Base-by-base conservation (phyloP, 768 basidiomycete species). In the Lactarius sanguifluus region DNA sequence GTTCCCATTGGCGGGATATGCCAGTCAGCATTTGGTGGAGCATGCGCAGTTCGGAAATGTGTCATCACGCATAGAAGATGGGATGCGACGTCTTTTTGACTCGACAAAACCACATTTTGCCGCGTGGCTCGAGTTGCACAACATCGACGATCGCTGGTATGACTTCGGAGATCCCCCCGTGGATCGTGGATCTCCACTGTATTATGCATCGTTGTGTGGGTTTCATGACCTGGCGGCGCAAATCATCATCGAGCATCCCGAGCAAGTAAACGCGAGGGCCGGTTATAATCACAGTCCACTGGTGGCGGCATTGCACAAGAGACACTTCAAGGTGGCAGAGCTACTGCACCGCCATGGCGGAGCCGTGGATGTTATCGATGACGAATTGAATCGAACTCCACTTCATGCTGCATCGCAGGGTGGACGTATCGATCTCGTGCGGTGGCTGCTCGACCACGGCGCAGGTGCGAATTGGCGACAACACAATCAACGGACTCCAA, bases 151-250 rank as follows among this genome's bases (percentile, higher is more conserved):
- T 23, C 0, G 1, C 5, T 50, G 47, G 47, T 0, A 0, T 23
- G 0, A 15, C 0, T 25, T 23, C 47, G 12, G 10, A 13, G 2
- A 50, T 23, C 3, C 0, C 2, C 4, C 3, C 12, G 5, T 1
- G 0, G 1, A 5, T 23, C n/a, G 10, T 47, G 47, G 47, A 23
- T 23, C 47, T 47, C 47, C 47, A 13, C 47, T 47, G 12, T 47
- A 47, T 23, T 47, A 47, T 5, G 47, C 23, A 0, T 50, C 47
- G 5, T 25, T 50, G 1, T 50, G 23, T 1, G 47, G 47, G 13
- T 25, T 50, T 50, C 23, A 2, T 50, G 13, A 23, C 47, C 23
- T 50, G 23, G 47, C 13, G 6, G 23, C 12, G 5, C 47, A 25
- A 2, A 50, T 50, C 10, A 25, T 50, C 12, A 1, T 6, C 13